Evolutionary conservation across 148 eudicot species (phyloP).

Genomic region (Bassia scoparia): DNA sequence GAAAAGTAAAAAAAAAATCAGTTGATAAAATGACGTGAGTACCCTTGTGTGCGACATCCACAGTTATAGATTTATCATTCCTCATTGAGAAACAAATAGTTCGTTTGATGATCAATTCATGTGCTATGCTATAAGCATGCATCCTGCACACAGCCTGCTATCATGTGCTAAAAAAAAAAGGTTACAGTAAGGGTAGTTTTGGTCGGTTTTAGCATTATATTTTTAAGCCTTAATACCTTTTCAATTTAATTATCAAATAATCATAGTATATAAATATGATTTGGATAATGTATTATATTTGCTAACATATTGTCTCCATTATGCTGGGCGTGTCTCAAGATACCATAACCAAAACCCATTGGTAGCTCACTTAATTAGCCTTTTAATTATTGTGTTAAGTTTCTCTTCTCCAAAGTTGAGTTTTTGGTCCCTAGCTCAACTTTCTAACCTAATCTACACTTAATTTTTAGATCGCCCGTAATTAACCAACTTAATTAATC

Average conservation of each 20-base stretch:
- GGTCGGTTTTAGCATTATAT: background rate
- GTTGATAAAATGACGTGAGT: too few species aligned
- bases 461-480: background rate
- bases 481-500: background rate
- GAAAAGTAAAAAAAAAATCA: too few species aligned
- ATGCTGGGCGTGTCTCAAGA: constrained; percentile 42
- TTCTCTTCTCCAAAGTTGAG: background rate
- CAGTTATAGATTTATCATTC: too few species aligned
- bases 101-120: constrained; percentile 6
- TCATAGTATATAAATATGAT: background rate
- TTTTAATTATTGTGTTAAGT: background rate
- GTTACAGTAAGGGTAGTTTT: constrained; percentile 1
- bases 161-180: constrained; percentile 26
- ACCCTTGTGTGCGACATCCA: too few species aligned
- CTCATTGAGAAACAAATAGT: constrained; percentile 10
- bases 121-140: constrained; percentile 13
- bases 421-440: background rate
- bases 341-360: constrained; percentile 31
- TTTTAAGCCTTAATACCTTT: constrained; percentile 11
- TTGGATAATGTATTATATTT: constrained; percentile 25
- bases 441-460: background rate
- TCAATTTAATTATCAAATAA: background rate
- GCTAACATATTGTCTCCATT: constrained; percentile 26
- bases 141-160: constrained; percentile 15
- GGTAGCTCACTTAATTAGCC: background rate